These are phyloP conservation scores for Nigrograna mackinnonii DNA, from an alignment of 2,329 filamentous ascomycete genomes.

Conservation along the genomic window DNA sequence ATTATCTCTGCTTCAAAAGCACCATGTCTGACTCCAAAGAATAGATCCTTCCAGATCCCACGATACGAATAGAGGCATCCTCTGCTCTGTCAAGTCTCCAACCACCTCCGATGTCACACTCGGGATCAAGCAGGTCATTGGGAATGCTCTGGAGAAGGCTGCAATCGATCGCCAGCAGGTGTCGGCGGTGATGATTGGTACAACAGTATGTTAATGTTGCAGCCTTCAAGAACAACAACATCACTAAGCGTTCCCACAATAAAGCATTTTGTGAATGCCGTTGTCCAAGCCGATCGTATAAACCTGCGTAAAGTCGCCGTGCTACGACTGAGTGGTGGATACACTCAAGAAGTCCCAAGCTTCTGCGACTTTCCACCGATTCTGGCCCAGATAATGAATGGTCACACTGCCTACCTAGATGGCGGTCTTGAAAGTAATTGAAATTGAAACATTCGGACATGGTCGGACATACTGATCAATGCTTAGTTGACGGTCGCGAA, in stretches of 20 bases:
- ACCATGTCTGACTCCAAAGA: too few relatives aligned
- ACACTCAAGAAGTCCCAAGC: neutral
- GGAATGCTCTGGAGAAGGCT: neutral
- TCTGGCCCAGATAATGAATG: neutral
- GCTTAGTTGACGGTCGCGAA: neutral
- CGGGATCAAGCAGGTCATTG: neutral
- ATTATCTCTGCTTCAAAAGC: too few relatives aligned
- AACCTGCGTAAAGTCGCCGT: conserved; percentile 43
- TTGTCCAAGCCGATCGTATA: conserved; percentile 33
- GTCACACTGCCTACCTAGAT: neutral
- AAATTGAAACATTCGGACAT: too few relatives aligned
- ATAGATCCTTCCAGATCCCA: too few relatives aligned
- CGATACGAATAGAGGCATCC: too few relatives aligned
- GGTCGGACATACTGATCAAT: too few relatives aligned
- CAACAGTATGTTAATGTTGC: too few relatives aligned
- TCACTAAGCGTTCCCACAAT: too few relatives aligned
- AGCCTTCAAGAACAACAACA: too few relatives aligned
- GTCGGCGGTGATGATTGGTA: neutral
- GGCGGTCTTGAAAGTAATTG: neutral
- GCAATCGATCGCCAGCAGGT: neutral
- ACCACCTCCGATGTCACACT: neutral
- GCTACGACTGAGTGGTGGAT: neutral
- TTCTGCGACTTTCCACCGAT: neutral
- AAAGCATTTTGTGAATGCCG: neutral
- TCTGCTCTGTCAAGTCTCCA: neutral